These are phyloP conservation scores for Myriangium duriaei DNA, from an alignment of 2,329 filamentous ascomycete genomes.

Conservation along the genomic window DNA sequence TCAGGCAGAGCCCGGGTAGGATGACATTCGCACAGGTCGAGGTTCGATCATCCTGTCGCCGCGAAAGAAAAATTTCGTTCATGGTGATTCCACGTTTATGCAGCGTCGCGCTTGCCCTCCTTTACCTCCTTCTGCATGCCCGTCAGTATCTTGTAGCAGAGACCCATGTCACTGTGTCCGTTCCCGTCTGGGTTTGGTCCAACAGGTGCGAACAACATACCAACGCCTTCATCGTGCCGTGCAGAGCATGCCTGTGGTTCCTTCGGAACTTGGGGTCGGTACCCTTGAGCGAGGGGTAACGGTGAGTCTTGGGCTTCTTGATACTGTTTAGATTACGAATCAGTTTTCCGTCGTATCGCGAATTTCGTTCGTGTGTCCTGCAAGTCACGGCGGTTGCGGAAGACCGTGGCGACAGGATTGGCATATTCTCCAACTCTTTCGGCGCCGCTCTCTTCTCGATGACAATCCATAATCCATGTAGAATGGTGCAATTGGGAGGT, in stretches of 20 bases:
- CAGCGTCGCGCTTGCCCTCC: slow-evolving; percentile 86
- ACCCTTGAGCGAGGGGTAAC: slow-evolving; percentile 97
- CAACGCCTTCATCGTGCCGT: slow-evolving; percentile 96
- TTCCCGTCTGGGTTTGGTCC: too few relatives aligned
- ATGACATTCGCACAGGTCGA: not conserved
- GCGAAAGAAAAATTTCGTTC: not conserved
- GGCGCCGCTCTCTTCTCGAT: too few relatives aligned
- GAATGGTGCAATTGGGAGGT: too few relatives aligned
- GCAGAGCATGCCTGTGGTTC: slow-evolving; percentile 99
- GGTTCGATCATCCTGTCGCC: not conserved
- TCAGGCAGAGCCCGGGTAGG: not conserved
- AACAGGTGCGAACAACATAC: slow-evolving; percentile 44
- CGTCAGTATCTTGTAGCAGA: slow-evolving; percentile 20
- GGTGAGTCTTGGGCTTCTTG: slow-evolving; percentile 99
- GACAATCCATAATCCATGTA: too few relatives aligned
- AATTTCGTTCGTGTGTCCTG: slow-evolving; percentile 4
- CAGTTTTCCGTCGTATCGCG: slow-evolving; percentile 10
- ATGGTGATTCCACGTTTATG: slow-evolving; percentile 42
- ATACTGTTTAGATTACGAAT: slow-evolving; percentile 61
- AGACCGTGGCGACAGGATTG: not conserved
- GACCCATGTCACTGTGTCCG: too few relatives aligned
- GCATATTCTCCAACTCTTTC: too few relatives aligned
- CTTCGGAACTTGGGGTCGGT: slow-evolving; percentile 99
- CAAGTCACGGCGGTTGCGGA: not conserved
- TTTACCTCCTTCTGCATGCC: slow-evolving; percentile 77